A percentile compares a stretch with the other conserved stretches of the same genome.
These are phyloP conservation scores for Galeopsis tetrahit DNA, from an alignment of 257 asterid species.

Conservation along the genomic window DNA sequence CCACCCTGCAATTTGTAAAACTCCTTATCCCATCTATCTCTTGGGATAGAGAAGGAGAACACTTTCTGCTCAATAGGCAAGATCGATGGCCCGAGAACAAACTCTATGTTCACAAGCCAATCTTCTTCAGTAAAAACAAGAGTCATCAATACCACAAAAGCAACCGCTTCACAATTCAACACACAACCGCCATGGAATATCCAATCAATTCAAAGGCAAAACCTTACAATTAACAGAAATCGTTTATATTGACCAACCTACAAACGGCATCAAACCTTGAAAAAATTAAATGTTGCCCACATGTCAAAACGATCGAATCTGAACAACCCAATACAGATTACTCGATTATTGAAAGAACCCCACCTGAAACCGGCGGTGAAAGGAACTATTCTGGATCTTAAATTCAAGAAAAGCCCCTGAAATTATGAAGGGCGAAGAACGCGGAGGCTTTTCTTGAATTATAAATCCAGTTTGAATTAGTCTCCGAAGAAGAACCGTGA, in stretches of 20 bases:
- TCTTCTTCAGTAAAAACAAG: slow-evolving; percentile 49
- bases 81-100: slow-evolving; percentile 82
- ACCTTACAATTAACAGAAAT: not conserved
- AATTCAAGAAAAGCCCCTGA: slow-evolving; percentile 41
- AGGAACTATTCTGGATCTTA: slow-evolving; percentile 21
- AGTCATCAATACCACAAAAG: slow-evolving; percentile 65
- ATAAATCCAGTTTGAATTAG: slow-evolving; percentile 27
- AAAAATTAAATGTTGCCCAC: slow-evolving; percentile 24
- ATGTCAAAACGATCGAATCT: slow-evolving; percentile 15
- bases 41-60: slow-evolving; percentile 54
- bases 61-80: slow-evolving; percentile 58
- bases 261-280: not conserved
- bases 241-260: slow-evolving; percentile 1
- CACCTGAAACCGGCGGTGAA: not conserved
- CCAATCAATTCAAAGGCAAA: slow-evolving; percentile 19
- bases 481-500: slow-evolving; percentile 10
- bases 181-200: slow-evolving; percentile 38
- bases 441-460: slow-evolving; percentile 38
- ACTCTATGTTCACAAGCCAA: slow-evolving; percentile 82
- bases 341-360: not conserved
- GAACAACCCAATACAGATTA: slow-evolving; percentile 23
- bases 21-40: slow-evolving; percentile 91
- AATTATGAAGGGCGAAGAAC: not conserved
- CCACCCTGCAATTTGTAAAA: slow-evolving; percentile 81
- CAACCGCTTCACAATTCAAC: slow-evolving; percentile 39